These are phyloP conservation scores for Penicillium sp. DNA, from an alignment of 2,329 filamentous ascomycete genomes.

Conservation along the genomic window DNA sequence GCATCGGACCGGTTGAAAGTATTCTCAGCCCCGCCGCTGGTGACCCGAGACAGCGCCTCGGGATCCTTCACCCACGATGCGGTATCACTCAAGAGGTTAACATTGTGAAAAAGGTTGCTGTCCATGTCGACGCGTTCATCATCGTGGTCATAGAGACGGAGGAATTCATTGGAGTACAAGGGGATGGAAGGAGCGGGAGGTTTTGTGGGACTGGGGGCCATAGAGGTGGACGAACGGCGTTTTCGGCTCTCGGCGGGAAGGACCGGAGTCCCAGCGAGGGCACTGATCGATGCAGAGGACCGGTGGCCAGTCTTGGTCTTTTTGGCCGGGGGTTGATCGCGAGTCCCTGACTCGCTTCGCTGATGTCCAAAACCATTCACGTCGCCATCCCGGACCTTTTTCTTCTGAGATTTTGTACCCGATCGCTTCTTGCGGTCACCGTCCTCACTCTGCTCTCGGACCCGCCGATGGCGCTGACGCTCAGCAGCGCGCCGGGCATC, in stretches of 20 bases:
- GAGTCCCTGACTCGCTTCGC: constrained; percentile 59
- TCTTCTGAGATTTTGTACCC: constrained; percentile 81
- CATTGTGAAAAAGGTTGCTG: constrained; percentile 76
- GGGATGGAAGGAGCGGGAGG: constrained; percentile 62
- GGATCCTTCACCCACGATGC: constrained; percentile 78
- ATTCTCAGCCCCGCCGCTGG: constrained; percentile 66
- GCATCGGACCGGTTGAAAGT: constrained; percentile 69
- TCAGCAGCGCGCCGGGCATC: constrained; percentile 76
- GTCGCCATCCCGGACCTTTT: constrained; percentile 72
- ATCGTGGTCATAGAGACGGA: constrained; percentile 71
- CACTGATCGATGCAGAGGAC: constrained; percentile 73
- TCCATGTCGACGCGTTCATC: constrained; percentile 61
- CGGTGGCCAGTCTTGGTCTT: constrained; percentile 82
- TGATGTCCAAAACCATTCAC: constrained; percentile 58
- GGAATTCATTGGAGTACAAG: constrained; percentile 75
- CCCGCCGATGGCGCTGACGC: constrained; percentile 66
- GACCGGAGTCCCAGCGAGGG: constrained; percentile 67
- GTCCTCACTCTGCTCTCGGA: constrained; percentile 62
- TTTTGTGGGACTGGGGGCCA: constrained; percentile 74
- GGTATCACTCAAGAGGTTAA: constrained; percentile 74
- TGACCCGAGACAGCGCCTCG: constrained; percentile 68
- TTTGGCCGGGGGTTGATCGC: constrained; percentile 66
- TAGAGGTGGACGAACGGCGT: constrained; percentile 60
- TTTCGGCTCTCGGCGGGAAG: constrained; percentile 66
- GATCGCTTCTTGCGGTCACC: constrained; percentile 76